Percentiles rank a stretch among this genome's conserved stretches.
These are phyloP conservation scores for Neurospora sp. DNA, from an alignment of 495 filamentous ascomycete genomes.

Conservation along the genomic window DNA sequence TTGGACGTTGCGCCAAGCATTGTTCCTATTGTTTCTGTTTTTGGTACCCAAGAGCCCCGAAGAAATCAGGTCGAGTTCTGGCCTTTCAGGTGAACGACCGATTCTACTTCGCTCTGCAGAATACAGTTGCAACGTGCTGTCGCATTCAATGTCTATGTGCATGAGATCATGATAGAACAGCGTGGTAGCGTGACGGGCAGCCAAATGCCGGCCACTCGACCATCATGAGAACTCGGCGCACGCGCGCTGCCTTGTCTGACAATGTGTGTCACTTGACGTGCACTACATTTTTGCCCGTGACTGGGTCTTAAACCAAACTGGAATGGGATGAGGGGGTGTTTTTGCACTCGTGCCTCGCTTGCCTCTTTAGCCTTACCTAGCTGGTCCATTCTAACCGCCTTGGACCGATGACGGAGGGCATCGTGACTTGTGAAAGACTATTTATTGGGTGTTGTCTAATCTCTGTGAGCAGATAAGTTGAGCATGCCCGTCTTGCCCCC, in stretches of 20 bases:
- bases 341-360: neutral
- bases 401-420: neutral
- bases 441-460: neutral
- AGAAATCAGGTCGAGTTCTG: neutral
- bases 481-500: neutral
- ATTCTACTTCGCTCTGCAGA: neutral
- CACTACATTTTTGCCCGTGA: neutral
- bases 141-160: neutral
- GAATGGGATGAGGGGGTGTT: neutral
- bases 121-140: neutral
- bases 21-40: neutral
- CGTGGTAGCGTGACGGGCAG: neutral
- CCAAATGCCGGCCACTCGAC: neutral
- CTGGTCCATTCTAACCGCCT: neutral
- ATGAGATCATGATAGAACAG: neutral
- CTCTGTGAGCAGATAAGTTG: neutral
- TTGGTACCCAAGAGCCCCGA: neutral
- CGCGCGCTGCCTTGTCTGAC: neutral
- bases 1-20: neutral
- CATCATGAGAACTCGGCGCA: neutral
- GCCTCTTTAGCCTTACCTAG: neutral
- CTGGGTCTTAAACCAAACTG: neutral
- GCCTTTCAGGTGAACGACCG: neutral
- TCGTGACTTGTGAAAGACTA: neutral
- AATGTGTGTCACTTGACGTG: neutral